Evolutionary conservation across 2,329 filamentous ascomycete genomes (phyloP), one percentile per base, ranked within the genome.

Genomic region (Botrytis porri): DNA sequence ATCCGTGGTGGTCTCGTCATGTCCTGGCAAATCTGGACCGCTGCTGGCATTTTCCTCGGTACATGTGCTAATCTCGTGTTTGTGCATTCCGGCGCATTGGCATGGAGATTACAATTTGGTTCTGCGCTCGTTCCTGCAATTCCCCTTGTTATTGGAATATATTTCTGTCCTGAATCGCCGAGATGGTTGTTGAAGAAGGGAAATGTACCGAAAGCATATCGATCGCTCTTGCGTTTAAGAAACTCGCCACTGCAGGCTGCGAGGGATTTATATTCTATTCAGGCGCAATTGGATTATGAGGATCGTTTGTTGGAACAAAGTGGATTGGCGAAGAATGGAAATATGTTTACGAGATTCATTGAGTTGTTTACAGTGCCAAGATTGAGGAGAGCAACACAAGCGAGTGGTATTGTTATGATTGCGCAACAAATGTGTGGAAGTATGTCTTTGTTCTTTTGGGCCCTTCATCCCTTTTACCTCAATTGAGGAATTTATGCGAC

Each of bases 291-390:
- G 62, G 79, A 84, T 73, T 80, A 86, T 43, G 86, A 88, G 76
- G 35, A 74, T 76, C 35, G 74, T 75, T 51, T 81, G 85, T 32
- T 83, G 81, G 45, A 69, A 85, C 9, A 87, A 83, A 63, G 69
- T 41, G 69, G 72, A n/a, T 35, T 73, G 20, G 59, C 67, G 7
- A 71, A 71, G 32, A 54, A 73, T n/a, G 61, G 67, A 77, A 90
- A 86, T 81, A 91, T 85, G 82, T 0, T 84, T 81, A 76, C 83
- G 80, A 88, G 92, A 10, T 90, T 93, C 76, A 78, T 86, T 63
- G 87, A 93, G 79, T 84, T 91, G 4, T 92, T 93, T 78, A 92
- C 89, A 12, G 86, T 93, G 70, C 90, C 92, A 2, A 88, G 92
- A 65, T 84, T 92, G 8, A 87, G 91, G 22, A 86, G 91, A 54